Evolutionary conservation across 805 yeast genomes (phyloP).

Genomic region (Cyberlindnera galapagoensis): DNA sequence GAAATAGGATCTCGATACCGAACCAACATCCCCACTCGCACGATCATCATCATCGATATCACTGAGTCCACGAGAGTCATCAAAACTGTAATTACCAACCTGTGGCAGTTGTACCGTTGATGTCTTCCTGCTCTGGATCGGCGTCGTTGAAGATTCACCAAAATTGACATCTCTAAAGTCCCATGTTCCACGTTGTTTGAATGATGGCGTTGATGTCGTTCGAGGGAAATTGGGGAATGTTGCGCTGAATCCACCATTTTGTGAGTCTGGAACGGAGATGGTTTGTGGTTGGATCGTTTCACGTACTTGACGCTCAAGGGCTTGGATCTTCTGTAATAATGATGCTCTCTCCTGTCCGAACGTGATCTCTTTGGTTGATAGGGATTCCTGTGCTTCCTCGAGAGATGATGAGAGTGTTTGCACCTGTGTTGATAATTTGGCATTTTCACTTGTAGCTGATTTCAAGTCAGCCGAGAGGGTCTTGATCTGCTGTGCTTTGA

Average conservation of each 20-base stretch:
- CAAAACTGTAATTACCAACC: slow-evolving; percentile 11
- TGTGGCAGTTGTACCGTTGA: slow-evolving; percentile 10
- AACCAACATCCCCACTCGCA: slow-evolving; percentile 4
- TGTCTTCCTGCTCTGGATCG: slow-evolving; percentile 26
- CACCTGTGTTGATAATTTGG: slow-evolving; percentile 16
- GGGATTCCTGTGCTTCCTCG: slow-evolving; percentile 20
- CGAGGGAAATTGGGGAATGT: slow-evolving; percentile 8
- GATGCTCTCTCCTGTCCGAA: slow-evolving; percentile 13
- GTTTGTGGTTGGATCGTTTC: slow-evolving; percentile 16
- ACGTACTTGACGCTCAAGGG: slow-evolving; percentile 14
- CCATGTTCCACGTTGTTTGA: slow-evolving; percentile 15
- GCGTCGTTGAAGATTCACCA: slow-evolving; percentile 45
- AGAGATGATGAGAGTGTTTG: slow-evolving; percentile 21
- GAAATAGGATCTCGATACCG: slow-evolving; percentile 11
- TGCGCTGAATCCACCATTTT: not conserved
- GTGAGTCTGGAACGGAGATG: slow-evolving; percentile 7
- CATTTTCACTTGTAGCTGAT: slow-evolving; percentile 22
- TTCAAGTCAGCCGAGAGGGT: slow-evolving; percentile 14
- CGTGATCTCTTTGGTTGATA: slow-evolving; percentile 15
- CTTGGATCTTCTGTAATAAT: slow-evolving; percentile 15
- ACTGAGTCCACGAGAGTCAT: slow-evolving; percentile 9
- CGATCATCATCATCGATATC: slow-evolving; percentile 10
- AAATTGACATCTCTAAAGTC: slow-evolving; percentile 29
- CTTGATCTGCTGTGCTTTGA: slow-evolving; percentile 21
- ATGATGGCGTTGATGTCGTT: slow-evolving; percentile 16